Percentiles rank a stretch among this genome's conserved stretches.
Evolutionary conservation across 371 early-diverging fungal genomes (phyloP).

Genomic region (Cokeromyces recurvatus): DNA sequence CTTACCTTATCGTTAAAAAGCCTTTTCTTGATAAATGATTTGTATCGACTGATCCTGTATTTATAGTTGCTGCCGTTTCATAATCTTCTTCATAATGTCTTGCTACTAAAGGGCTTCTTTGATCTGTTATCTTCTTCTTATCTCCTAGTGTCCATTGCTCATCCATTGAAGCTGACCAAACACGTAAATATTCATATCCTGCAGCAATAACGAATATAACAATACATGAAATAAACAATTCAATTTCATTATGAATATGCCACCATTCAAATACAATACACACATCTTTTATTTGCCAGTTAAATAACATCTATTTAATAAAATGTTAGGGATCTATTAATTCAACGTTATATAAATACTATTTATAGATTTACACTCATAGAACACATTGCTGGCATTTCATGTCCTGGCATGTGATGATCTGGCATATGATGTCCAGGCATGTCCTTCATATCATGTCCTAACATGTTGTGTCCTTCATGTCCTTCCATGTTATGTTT

Average conservation of each 20-base stretch:
- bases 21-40: conserved; percentile 5
- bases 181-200: conserved; percentile 54
- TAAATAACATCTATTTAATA: conserved; percentile 61
- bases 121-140: conserved; percentile 17
- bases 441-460: conserved; percentile 2
- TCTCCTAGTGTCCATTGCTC: conserved; percentile 28
- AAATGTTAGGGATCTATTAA: neutral
- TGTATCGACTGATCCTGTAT: no score
- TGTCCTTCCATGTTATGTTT: conserved; percentile 2
- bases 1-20: neutral
- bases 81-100: neutral
- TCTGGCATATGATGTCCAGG: neutral
- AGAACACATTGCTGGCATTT: conserved; percentile 6
- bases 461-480: conserved; percentile 6
- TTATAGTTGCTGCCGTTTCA: neutral
- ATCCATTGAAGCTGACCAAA: conserved; percentile 45
- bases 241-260: conserved; percentile 50
- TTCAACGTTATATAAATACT: no score
- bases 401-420: conserved; percentile 2
- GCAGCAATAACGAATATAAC: conserved; percentile 51
- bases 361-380: conserved; percentile 12
- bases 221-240: conserved; percentile 54
- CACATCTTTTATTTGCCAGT: conserved; percentile 67
- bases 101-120: neutral
- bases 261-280: conserved; percentile 71